These are phyloP conservation scores for Gossypium aridum DNA, from an alignment of 441 rosid genomes.

Conservation along the genomic window DNA sequence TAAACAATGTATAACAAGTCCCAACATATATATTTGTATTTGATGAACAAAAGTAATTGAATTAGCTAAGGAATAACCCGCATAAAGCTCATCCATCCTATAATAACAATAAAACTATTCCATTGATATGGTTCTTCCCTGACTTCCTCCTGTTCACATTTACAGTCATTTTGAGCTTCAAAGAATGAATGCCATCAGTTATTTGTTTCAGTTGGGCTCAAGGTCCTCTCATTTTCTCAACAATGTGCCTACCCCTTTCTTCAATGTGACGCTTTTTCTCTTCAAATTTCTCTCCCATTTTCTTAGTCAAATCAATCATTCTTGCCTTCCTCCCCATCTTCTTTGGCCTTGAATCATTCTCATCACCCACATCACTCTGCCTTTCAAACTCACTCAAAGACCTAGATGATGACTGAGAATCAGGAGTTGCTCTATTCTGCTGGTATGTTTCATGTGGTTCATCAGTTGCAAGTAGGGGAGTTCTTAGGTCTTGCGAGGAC, in stretches of 20 bases:
- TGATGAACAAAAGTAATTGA: background rate
- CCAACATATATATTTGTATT: background rate
- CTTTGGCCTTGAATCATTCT: constrained; percentile 51
- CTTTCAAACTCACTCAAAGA: constrained; percentile 21
- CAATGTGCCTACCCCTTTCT: constrained; percentile 68
- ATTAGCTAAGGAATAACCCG: background rate
- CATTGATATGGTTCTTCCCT: background rate
- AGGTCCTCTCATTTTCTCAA: constrained; percentile 85
- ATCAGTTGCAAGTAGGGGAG: constrained; percentile 40
- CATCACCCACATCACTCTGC: constrained; percentile 28
- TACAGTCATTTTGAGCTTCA: background rate
- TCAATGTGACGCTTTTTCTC: constrained; percentile 83
- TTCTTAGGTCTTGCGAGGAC: constrained; percentile 43
- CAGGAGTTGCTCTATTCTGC: constrained; percentile 22
- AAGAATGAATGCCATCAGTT: background rate
- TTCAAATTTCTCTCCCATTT: constrained; percentile 88
- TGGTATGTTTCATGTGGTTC: constrained; percentile 28
- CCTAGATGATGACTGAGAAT: constrained; percentile 25
- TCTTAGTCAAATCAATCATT: constrained; percentile 80
- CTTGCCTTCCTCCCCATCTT: constrained; percentile 60
- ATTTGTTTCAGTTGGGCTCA: constrained; percentile 13
- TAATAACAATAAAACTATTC: background rate
- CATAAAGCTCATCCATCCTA: background rate
- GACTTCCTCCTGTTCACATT: background rate
- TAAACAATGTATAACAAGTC: background rate